Base-by-base conservation (phyloP, 768 basidiomycete genomes). In the Suillus variegatus region DNA sequence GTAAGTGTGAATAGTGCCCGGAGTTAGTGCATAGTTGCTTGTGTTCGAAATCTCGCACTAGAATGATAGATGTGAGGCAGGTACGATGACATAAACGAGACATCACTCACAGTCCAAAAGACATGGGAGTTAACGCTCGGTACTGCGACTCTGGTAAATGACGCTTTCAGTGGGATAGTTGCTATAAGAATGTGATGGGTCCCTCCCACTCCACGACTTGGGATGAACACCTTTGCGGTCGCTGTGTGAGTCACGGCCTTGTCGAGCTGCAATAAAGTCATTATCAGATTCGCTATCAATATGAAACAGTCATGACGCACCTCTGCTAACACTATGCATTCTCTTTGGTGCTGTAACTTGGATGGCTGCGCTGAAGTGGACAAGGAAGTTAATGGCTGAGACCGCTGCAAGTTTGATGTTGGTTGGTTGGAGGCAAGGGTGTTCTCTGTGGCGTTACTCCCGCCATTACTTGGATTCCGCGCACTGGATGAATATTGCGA, bases 31-130 rank as follows among this genome's bases (percentile, higher is more conserved):
- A 10, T 76, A 69, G 18, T 67, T 64, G 47, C 66, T 75, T 1
- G 71, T 67, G 52, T 77, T 77, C 57, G 68, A 68, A 25, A 77
- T 67, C 25, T 72, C 66, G 36, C 71, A 72, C 73, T 74, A 32
- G 6, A 41, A 28, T 43, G 18, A 20, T 28, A 20, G 22, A 43
- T 25, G 6, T 40, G 14, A 28, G 10, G 18, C 41, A 22, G 12
- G 10, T 25, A 1, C 6, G 14, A 58, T 41, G 38, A 28, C 25
- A 40, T 18, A 25, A 22, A 60, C 25, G 14, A 51, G 12, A 49
- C 20, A 13, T n/a, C 12, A 49, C 66, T 12, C 12, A 70, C 74
- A 20, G 69, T 71, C 56, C 65, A 73, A 63, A 66, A 77, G 43
- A 72, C 68, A 1, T 64, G 64, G 8, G 65, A 52, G 43, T 69